Evolutionary conservation across 1,139 yeast genomes (phyloP), one percentile per base, ranked within the genome.

Genomic region (Nakaseomyces nivariensis): DNA sequence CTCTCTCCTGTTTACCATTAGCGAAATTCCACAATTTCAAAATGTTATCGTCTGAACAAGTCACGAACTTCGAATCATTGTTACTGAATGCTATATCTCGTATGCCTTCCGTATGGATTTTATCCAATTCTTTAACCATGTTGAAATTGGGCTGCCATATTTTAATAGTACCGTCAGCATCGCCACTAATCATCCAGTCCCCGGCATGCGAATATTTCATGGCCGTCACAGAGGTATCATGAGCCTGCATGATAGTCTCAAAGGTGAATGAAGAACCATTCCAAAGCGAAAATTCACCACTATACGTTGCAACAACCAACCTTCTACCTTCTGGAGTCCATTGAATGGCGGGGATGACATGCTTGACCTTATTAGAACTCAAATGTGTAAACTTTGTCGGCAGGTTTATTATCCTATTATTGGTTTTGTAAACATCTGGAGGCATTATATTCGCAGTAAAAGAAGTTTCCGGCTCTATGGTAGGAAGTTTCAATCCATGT

Each of bases 301-400:
- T 81, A 68, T 86, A 89, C 17, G 95, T 81, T 0, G 96, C 96
- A 6, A 95, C 95, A 48, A 92, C 74, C 52, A 94, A 72, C 56
- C 98, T 72, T 56, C 97, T 75, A 0, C 97, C 97, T 58, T 90
- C 97, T 0, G 97, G 97, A 0, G 98, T 92, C 96, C 97, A 92
- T 64, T 80, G 81, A 10, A 89, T 86, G 1, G 94, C 85, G 60
- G 89, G 87, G 48, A 92, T 89, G 0, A 95, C 88, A 68, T 90
- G 96, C 60, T 86, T 83, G 24, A 90, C 89, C 68, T 92, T 92
- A 69, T 90, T 92, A 34, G 94, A 82, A 51, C 95, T 83, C 48
- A 90, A 76, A 70, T 92, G 97, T 1, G 89, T 94, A 64, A 90
- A 90, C 61, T 89, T 90, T 29, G 88, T 78, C 49, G 86, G 82